Percentiles rank a stretch among this genome's conserved stretches.
phyloP scores from a whole-genome alignment of 202 grass and related monocot species.

The Panicum hallii region DNA sequence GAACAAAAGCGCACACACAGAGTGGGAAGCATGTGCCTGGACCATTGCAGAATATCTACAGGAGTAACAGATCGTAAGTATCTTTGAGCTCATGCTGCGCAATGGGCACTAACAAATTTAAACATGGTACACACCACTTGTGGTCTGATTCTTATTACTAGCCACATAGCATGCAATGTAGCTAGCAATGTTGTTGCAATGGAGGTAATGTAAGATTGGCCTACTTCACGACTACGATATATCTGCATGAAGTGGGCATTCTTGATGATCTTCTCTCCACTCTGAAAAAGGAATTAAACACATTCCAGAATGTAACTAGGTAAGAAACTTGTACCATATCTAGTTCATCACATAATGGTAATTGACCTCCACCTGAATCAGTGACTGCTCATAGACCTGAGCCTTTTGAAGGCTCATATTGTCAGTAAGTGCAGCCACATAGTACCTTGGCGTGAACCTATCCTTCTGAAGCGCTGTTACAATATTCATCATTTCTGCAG shows the following conservation, averaged over 20 bases:
- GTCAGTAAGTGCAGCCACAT: conserved; percentile 84
- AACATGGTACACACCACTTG: conserved; percentile 74
- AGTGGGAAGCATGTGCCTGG: conserved; percentile 91
- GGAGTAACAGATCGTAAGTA: conserved; percentile 37
- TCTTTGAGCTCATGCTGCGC: conserved; percentile 16
- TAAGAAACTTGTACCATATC: conserved; percentile 10
- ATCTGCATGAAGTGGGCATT: conserved; percentile 72
- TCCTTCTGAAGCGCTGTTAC: conserved; percentile 71
- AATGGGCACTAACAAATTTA: conserved; percentile 18
- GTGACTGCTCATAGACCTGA: conserved; percentile 69
- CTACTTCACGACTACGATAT: conserved; percentile 93
- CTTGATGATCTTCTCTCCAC: conserved; percentile 41
- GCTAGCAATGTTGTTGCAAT: conserved; percentile 81
- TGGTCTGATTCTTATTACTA: conserved; percentile 81
- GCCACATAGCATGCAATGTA: conserved; percentile 76
- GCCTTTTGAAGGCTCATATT: conserved; percentile 96
- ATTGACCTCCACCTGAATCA: conserved; percentile 52
- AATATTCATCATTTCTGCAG: conserved; percentile 94
- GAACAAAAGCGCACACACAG: conserved; percentile 73
- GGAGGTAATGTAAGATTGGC: conserved; percentile 88
- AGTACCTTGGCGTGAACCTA: conserved; percentile 77
- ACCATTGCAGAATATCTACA: conserved; percentile 97
- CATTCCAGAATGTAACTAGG: conserved; percentile 19
- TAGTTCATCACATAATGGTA: conserved; percentile 2
- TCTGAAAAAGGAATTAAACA: conserved; percentile 45